A percentile compares a stretch with the other conserved stretches of the same genome.
phyloP scores from a whole-genome alignment of 2,329 filamentous ascomycete species.

The Penicillium sp. region DNA sequence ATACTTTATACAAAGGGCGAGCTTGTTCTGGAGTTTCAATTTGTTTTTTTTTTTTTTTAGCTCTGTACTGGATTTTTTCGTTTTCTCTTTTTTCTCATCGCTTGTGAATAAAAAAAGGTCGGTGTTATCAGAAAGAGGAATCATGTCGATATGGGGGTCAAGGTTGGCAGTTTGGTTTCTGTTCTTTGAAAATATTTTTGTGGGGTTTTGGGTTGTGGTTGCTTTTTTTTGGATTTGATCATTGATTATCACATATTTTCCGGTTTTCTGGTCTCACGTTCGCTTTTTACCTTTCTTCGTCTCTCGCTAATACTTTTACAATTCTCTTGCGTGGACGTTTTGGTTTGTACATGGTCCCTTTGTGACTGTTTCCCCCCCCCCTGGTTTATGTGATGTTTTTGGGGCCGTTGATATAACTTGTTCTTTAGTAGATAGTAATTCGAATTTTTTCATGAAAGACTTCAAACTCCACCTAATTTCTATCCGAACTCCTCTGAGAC shows the following conservation, averaged over 20 bases:
- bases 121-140: constrained; percentile 16
- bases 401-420: constrained; percentile 22
- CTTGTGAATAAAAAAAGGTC: constrained; percentile 32
- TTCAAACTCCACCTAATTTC: not conserved
- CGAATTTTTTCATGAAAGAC: not conserved
- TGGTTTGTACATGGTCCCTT: constrained; percentile 23
- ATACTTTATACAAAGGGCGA: constrained; percentile 16
- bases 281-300: constrained; percentile 17
- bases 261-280: constrained; percentile 5
- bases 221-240: not conserved
- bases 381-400: not conserved
- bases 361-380: not conserved
- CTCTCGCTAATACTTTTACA: constrained; percentile 20
- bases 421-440: constrained; percentile 17
- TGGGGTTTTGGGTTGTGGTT: constrained; percentile 5
- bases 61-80: constrained; percentile 8
- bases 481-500: not conserved
- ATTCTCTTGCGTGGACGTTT: not conserved
- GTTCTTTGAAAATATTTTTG: constrained; percentile 19
- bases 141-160: constrained; percentile 17
- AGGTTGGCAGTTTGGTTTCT: constrained; percentile 7
- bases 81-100: constrained; percentile 3
- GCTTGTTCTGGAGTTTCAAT: constrained; percentile 24
- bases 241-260: not conserved
- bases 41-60: constrained; percentile 5